Evolutionary conservation across 2,329 filamentous ascomycete genomes (phyloP), one percentile per base, ranked within the genome.

Genomic region (Raffaelea ambrosiae): DNA sequence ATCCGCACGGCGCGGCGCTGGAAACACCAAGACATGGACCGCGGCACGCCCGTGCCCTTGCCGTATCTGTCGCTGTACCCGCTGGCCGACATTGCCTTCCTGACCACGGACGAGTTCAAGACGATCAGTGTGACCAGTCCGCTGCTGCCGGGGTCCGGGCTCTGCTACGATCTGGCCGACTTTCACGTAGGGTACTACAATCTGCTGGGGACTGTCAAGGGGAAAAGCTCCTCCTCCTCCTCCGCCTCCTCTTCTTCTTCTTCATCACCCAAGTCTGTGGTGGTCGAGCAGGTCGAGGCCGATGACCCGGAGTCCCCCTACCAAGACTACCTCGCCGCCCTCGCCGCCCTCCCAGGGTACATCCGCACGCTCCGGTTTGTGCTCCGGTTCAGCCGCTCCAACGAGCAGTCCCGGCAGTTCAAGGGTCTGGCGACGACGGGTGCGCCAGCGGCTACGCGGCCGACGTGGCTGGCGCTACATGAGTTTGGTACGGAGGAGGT

Each of bases 51-150:
- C 20, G 33, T 38, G 26, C 18, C 29, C 40, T 62, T 58, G 49
- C 65, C 65, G 0, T 66, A 60, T 45, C 57, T 68, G 7, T 61
- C 62, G 7, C 58, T 63, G 40, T 66, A 67, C 43, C 61, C 64
- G 5, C 58, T 66, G 58, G 48, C 51, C 4, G 63, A 68, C 38
- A 26, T 68, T 20, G 59, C 53, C 1, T 68, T 67, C 43, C 58
- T 60, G 29, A 49, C 58, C 16, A 54, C 58, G 18, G 52, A 58
- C 5, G 63, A 63, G 48, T 67, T 68, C 53, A 60, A 54, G 36
- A 53, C 53, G 2, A 63, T 67, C 43, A 55, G 51, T 5, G 56
- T 66, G 3, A 55, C 59, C 19, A 67, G 63, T 49, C 56, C 60
- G 19, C 39, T 53, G 21, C 48, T 60, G 26, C 58, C 58, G 0